phyloP scores from a whole-genome alignment of 2,329 filamentous ascomycete genomes.

The Monosporascus sp. region DNA sequence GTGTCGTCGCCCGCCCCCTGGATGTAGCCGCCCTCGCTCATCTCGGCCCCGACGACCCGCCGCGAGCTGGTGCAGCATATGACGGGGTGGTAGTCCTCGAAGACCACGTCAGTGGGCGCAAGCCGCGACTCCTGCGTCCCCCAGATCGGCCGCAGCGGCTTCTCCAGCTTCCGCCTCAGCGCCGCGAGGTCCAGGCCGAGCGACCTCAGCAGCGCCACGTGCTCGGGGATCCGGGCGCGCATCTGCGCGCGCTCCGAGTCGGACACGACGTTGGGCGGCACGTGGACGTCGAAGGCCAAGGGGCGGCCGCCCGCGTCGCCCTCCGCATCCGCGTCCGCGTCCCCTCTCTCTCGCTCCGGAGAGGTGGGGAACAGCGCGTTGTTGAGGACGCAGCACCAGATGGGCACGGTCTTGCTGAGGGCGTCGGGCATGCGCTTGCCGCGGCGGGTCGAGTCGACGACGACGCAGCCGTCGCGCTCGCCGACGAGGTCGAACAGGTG shows the following conservation, averaged over 20 bases:
- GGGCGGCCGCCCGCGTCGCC: constrained; percentile 29
- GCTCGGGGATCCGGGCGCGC: constrained; percentile 52
- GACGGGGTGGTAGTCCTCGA: constrained; percentile 61
- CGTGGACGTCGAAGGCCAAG: constrained; percentile 44
- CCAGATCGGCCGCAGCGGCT: constrained; percentile 76
- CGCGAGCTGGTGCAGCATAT: constrained; percentile 83
- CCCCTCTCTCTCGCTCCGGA: constrained; percentile 12
- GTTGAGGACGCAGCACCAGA: constrained; percentile 90
- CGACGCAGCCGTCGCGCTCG: constrained; percentile 66
- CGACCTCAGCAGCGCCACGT: constrained; percentile 40
- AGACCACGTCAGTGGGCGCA: constrained; percentile 34
- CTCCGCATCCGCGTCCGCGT: constrained; percentile 5
- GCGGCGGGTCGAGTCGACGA: constrained; percentile 88
- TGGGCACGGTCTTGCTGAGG: constrained; percentile 85
- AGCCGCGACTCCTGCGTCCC: constrained; percentile 63
- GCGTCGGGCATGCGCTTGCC: constrained; percentile 96
- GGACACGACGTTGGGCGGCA: constrained; percentile 67
- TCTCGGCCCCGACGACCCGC: constrained; percentile 62
- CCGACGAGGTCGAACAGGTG: constrained; percentile 68
- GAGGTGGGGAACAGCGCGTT: constrained; percentile 62
- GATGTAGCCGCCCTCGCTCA: constrained; percentile 71
- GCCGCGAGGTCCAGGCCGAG: constrained; percentile 55
- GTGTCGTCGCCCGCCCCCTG: constrained; percentile 94
- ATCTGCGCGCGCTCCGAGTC: constrained; percentile 78
- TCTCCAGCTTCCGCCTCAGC: constrained; percentile 53